These are phyloP conservation scores for Globisporangium iwayamae DNA, from an alignment of 352 stramenopile genomes.

Conservation along the genomic window DNA sequence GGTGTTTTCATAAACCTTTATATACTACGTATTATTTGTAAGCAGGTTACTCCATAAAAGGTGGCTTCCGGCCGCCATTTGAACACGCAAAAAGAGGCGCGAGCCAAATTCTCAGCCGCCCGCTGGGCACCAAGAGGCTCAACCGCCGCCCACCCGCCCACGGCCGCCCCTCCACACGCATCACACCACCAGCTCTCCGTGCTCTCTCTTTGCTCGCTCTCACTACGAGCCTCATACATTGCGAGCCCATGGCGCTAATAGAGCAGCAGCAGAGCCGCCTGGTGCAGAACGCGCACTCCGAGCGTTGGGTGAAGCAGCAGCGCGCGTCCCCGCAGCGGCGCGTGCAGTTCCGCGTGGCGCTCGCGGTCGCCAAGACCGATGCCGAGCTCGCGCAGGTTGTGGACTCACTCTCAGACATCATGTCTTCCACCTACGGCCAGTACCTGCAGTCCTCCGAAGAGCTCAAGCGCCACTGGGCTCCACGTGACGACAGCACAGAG, in stretches of 20 bases:
- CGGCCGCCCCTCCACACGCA: no score
- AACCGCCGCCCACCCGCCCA: no score
- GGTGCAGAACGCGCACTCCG: conserved; percentile 15
- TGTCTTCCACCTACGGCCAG: conserved; percentile 45
- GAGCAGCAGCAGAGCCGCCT: background rate
- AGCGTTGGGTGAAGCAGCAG: conserved; percentile 10
- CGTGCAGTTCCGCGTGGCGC: conserved; percentile 38
- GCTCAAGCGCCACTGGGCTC: conserved; percentile 38
- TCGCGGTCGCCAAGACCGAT: conserved; percentile 28
- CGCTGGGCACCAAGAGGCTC: no score
- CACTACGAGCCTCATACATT: background rate
- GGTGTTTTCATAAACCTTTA: no score
- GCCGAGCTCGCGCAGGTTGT: conserved; percentile 38
- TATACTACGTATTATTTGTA: no score
- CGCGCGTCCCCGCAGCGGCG: conserved; percentile 20
- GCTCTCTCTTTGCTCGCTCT: no score
- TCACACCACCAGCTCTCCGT: background rate
- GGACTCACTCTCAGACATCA: conserved; percentile 37
- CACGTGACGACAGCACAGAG: conserved; percentile 15
- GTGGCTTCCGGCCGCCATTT: no score
- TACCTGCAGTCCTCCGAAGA: conserved; percentile 31
- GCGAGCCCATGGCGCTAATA: background rate
- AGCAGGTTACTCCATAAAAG: no score
- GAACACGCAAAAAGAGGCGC: no score
- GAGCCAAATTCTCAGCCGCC: no score